Evolutionary conservation across 495 filamentous ascomycete species (phyloP).

Genomic region (Darksidea phi): DNA sequence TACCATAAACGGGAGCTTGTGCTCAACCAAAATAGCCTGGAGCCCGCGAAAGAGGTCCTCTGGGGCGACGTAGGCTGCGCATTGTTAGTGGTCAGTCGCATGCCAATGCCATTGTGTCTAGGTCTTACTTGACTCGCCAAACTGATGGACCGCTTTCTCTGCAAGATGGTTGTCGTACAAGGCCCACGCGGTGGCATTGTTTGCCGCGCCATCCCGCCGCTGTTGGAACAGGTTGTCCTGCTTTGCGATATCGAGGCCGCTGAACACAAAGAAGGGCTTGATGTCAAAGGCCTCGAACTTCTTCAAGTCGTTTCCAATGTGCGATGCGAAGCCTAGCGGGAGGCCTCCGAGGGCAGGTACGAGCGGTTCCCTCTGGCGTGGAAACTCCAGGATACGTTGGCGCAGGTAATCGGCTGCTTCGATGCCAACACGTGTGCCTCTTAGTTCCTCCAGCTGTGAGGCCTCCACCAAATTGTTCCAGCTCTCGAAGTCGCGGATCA

Average conservation of each 20-base stretch:
- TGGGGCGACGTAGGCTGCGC: conserved; percentile 32
- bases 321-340: conserved; percentile 69
- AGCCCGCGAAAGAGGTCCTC: conserved; percentile 45
- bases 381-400: conserved; percentile 63
- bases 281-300: conserved; percentile 63
- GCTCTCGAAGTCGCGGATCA: conserved; percentile 65
- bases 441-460: conserved; percentile 62
- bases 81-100: neutral
- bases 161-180: conserved; percentile 80
- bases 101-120: neutral
- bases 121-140: conserved; percentile 73
- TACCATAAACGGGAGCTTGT: conserved; percentile 74
- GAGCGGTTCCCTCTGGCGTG: conserved; percentile 74
- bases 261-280: conserved; percentile 80
- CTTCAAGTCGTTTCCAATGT: conserved; percentile 72
- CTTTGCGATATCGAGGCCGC: conserved; percentile 73
- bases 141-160: conserved; percentile 73
- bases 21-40: conserved; percentile 67
- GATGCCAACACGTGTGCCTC: conserved; percentile 72
- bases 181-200: conserved; percentile 69
- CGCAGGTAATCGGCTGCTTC: conserved; percentile 86
- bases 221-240: conserved; percentile 59
- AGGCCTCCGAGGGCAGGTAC: conserved; percentile 86
- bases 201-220: conserved; percentile 43
- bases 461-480: conserved; percentile 50